phyloP scores from a whole-genome alignment of 1,284 basidiomycete species.

The Amylostereum areolatum region DNA sequence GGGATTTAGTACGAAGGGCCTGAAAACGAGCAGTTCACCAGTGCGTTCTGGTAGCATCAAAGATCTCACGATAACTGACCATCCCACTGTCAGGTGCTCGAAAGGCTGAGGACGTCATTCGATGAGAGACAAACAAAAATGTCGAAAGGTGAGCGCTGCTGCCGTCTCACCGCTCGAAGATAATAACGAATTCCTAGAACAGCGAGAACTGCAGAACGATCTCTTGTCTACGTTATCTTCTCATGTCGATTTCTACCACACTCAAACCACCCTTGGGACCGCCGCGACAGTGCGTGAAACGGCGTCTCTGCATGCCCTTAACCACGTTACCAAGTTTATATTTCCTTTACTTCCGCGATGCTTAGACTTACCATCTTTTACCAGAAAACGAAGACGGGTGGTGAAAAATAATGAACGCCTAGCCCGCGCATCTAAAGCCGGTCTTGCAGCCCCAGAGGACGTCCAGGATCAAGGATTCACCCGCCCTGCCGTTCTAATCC shows the following conservation, averaged over 20 bases:
- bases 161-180: too few species aligned
- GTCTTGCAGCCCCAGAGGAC: slow-evolving; percentile 12
- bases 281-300: not conserved
- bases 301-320: not conserved
- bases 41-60: too few species aligned
- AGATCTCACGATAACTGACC: not conserved
- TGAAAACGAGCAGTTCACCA: too few species aligned
- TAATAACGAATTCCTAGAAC: not conserved
- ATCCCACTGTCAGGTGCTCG: not conserved
- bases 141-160: not conserved
- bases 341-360: not conserved
- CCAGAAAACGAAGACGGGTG: not conserved
- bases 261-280: not conserved
- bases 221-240: not conserved
- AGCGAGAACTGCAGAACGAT: not conserved
- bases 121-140: not conserved
- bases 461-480: slow-evolving; percentile 95
- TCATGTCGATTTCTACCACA: not conserved
- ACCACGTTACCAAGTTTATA: not conserved
- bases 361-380: not conserved
- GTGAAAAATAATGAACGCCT: not conserved
- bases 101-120: not conserved
- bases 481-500: slow-evolving; percentile 87
- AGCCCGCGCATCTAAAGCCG: not conserved
- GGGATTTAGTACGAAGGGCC: not conserved